A percentile compares a stretch with the other conserved stretches of the same genome.
These are phyloP conservation scores for Apiotrichum sp. DNA, from an alignment of 1,284 basidiomycete genomes.

Conservation along the genomic window DNA sequence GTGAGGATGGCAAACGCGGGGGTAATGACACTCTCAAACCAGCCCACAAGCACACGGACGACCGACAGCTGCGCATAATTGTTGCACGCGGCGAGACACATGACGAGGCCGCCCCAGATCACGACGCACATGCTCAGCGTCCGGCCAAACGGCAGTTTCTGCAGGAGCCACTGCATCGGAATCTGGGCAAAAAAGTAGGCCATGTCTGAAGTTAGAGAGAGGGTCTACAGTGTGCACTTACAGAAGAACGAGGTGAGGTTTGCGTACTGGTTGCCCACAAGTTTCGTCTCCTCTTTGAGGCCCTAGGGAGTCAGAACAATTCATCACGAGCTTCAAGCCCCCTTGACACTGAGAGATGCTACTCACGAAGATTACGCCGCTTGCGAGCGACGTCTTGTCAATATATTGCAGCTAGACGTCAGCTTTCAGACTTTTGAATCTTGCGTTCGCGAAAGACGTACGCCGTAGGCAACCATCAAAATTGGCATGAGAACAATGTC, in stretches of 20 bases:
- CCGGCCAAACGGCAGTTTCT: slow-evolving; percentile 19
- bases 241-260: slow-evolving; percentile 18
- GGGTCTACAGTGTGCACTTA: slow-evolving; percentile 3
- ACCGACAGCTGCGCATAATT: slow-evolving; percentile 14
- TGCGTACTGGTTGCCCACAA: slow-evolving; percentile 7
- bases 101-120: slow-evolving; percentile 11
- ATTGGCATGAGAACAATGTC: slow-evolving; percentile 15
- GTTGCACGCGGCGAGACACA: slow-evolving; percentile 5
- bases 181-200: slow-evolving; percentile 17
- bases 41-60: slow-evolving; percentile 14
- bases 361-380: slow-evolving; percentile 19
- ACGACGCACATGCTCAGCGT: slow-evolving; percentile 3
- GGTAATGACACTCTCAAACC: slow-evolving; percentile 17
- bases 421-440: background rate
- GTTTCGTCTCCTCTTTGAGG: background rate
- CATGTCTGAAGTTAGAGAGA: slow-evolving; percentile 2
- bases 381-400: slow-evolving; percentile 20
- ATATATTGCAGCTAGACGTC: background rate
- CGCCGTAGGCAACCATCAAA: slow-evolving; percentile 2
- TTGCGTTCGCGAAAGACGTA: background rate
- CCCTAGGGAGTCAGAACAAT: background rate
- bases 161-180: slow-evolving; percentile 16
- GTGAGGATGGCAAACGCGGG: slow-evolving; percentile 26
- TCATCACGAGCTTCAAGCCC: no score
- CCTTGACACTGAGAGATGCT: no score